Percentiles rank a stretch among this genome's conserved stretches.
Conservation (phyloP, 192 early-diverging fungal genomes). For the Thamnidium elegans region DNA sequence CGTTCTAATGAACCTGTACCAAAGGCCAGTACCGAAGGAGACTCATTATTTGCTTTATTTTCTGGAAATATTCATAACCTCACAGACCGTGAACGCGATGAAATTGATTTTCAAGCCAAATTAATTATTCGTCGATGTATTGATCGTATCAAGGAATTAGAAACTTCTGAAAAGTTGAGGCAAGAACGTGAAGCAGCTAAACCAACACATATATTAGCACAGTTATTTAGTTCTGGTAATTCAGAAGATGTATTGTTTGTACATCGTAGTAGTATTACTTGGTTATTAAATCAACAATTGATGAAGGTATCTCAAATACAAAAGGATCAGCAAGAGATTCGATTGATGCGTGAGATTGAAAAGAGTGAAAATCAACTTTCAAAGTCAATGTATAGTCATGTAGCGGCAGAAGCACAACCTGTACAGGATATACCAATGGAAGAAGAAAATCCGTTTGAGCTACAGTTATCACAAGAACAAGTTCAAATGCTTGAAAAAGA, state of each 20-base stretch:
- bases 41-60: conserved; percentile 25
- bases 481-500: conserved; percentile 66
- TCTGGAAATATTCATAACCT: conserved; percentile 31
- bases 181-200: conserved; percentile 16
- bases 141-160: conserved; percentile 55
- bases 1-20: not conserved
- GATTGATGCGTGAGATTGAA: conserved; percentile 63
- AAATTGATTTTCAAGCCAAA: conserved; percentile 65
- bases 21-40: not conserved
- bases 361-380: conserved; percentile 54
- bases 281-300: conserved; percentile 65
- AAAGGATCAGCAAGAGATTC: conserved; percentile 67
- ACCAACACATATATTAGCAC: conserved; percentile 14
- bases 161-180: conserved; percentile 46
- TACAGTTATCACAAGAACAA: conserved; percentile 47
- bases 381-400: conserved; percentile 1
- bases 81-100: conserved; percentile 63
- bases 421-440: not conserved
- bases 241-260: conserved; percentile 58
- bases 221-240: not conserved
- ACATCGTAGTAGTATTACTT: conserved; percentile 64
- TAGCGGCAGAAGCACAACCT: not conserved
- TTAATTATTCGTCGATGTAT: conserved; percentile 54
- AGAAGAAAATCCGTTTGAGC: conserved; percentile 43
- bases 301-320: conserved; percentile 65